Conservation (phyloP, 331 rosid species). For the Phaseolus coccineus region DNA sequence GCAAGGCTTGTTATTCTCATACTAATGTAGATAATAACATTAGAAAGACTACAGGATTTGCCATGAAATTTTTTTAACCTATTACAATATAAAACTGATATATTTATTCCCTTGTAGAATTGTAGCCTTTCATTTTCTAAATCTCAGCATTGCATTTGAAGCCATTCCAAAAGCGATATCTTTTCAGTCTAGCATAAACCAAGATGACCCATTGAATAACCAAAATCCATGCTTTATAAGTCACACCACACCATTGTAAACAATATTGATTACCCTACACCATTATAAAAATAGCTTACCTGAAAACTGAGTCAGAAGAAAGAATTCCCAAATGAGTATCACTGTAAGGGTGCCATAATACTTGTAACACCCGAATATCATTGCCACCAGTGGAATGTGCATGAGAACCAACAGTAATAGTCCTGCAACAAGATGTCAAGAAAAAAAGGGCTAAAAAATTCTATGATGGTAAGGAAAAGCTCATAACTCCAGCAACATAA, state of each 20-base stretch:
- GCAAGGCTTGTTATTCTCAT: constrained; percentile 16
- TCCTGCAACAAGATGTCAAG: constrained; percentile 59
- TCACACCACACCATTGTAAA: constrained; percentile 29
- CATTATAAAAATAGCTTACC: constrained; percentile 53
- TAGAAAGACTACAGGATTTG: constrained; percentile 13
- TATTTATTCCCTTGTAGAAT: background rate
- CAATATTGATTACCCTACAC: constrained; percentile 9
- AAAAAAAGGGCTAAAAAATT: background rate
- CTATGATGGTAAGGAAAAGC: constrained; percentile 9
- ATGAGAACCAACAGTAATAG: constrained; percentile 69
- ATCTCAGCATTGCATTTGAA: constrained; percentile 5
- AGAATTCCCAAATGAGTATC: constrained; percentile 89
- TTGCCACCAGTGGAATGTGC: constrained; percentile 56
- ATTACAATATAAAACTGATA: background rate
- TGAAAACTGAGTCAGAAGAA: constrained; percentile 93
- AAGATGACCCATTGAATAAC: constrained; percentile 28
- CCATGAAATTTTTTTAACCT: background rate
- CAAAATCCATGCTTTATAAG: constrained; percentile 7
- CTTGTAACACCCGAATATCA: constrained; percentile 70
- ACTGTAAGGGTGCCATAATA: constrained; percentile 88
- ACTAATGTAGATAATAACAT: background rate
- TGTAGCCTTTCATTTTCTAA: background rate
- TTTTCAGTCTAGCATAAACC: constrained; percentile 32
- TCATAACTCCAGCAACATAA: constrained; percentile 6
- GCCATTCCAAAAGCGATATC: constrained; percentile 1